Conservation (phyloP, 352 stramenopile species). For the Phytophthora syringae region DNA sequence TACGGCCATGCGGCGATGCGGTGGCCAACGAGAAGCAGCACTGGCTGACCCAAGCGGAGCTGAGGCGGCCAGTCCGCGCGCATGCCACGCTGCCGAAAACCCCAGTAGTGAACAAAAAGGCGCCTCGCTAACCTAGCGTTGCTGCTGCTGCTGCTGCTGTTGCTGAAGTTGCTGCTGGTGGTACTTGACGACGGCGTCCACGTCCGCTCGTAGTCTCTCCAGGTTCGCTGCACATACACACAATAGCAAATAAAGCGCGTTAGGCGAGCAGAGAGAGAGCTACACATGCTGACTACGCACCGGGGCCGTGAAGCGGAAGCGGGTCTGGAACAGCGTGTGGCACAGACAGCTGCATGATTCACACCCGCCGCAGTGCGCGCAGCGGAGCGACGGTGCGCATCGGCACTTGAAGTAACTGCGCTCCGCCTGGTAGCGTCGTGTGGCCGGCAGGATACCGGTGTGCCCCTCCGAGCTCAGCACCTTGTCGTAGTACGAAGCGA, state of each 20-base stretch:
- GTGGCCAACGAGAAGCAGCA: too few species aligned
- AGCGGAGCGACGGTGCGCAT: slow-evolving; percentile 65
- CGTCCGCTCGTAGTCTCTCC: slow-evolving; percentile 44
- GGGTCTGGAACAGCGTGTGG: slow-evolving; percentile 89
- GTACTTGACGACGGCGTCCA: slow-evolving; percentile 52
- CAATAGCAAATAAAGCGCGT: slow-evolving; percentile 17
- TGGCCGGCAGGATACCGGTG: slow-evolving; percentile 67
- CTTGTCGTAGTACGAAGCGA: slow-evolving; percentile 71
- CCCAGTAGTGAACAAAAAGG: too few species aligned
- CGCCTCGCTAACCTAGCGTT: slow-evolving; percentile 29
- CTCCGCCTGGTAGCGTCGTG: slow-evolving; percentile 68
- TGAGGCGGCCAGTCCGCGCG: too few species aligned
- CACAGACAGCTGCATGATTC: slow-evolving; percentile 85
- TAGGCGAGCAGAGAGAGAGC: not conserved
- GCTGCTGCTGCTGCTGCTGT: slow-evolving; percentile 31
- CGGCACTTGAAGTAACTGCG: slow-evolving; percentile 79
- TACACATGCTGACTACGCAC: slow-evolving; percentile 39
- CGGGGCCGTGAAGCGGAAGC: slow-evolving; percentile 79
- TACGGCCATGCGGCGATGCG: not conserved
- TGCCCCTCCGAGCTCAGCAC: slow-evolving; percentile 78
- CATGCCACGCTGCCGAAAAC: too few species aligned
- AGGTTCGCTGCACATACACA: slow-evolving; percentile 40
- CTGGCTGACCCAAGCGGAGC: too few species aligned
- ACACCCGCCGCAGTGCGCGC: slow-evolving; percentile 75
- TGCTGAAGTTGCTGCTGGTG: slow-evolving; percentile 47